Evolutionary conservation across 2,329 filamentous ascomycete genomes (phyloP), one percentile per base, ranked within the genome.

Genomic region (Exophiala lecanii-corni): DNA sequence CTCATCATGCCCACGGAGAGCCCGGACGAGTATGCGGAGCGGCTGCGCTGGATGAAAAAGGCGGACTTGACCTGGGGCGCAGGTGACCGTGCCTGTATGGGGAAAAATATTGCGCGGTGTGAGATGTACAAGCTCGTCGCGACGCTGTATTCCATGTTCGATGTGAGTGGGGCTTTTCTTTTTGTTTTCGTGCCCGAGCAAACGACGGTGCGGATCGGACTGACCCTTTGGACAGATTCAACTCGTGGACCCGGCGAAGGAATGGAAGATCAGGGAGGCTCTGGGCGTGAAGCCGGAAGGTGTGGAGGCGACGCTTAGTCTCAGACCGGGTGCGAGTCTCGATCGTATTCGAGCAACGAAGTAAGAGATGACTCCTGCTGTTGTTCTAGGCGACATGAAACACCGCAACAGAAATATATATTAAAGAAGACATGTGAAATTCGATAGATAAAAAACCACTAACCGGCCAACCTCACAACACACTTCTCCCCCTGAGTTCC

Each of bases 301-400:
- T 61, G 34, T 60, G 43, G 12, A 66, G 59, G 40, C 65, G 65
- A 3, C 58, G 47, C 39, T 57, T 55, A 2, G 59, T 58, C 34
- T 67, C 63, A 1, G 67, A 65, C 9, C 74, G 70, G 44, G 74
- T 73, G 28, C 63, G 16, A 35, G 33, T 2, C 16, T 35, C 9
- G 17, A 7, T 15, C 31, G 10, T 34, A 34, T 15, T n/a, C n/a
- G n/a, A n/a, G n/a, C n/a, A n/a, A n/a, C n/a, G n/a, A n/a, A n/a
- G n/a, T n/a, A n/a, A n/a, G n/a, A n/a, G n/a, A n/a, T n/a, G n/a
- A n/a, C n/a, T n/a, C n/a, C n/a, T n/a, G n/a, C n/a, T n/a, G n/a
- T n/a, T n/a, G n/a, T n/a, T n/a, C n/a, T n/a, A n/a, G n/a, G n/a
- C n/a, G n/a, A n/a, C n/a, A n/a, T n/a, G n/a, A n/a, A n/a, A n/a